Base-by-base conservation (phyloP, 1,284 basidiomycete genomes). In the Pseudozyma pruni region DNA sequence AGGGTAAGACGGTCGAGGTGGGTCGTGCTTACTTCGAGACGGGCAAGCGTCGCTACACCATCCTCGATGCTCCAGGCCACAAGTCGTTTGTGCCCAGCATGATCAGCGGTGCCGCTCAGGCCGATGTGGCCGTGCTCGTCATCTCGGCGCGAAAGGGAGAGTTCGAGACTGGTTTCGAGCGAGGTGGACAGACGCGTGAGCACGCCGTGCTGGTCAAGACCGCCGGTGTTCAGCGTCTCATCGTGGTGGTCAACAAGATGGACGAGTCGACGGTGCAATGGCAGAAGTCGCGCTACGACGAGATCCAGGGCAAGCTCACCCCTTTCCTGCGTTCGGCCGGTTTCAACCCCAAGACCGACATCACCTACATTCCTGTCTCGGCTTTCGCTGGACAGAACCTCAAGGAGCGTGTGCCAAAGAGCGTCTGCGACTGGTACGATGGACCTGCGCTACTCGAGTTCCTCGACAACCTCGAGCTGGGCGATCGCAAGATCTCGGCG, bases 221-320 rank as follows among this genome's bases (percentile, higher is more conserved):
- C 7, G 79, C 79, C 10, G 80, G 80, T 66, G 80, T 82, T 27
- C 80, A 81, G 71, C 76, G 74, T 17, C 58, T 82, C 29, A 72
- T 82, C 38, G 75, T 82, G 29, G 80, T 81, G 22, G 72, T 82
- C 45, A 82, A 82, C 72, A 82, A 82, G 75, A 82, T 82, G 80
- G 80, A 82, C 72, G 80, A 82, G 52, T 38, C 73, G 23, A 81
- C 79, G 3, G 79, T 81, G 38, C 56, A 79, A 43, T 82, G 79
- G 79, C 59, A 75, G 47, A 50, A 82, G 67, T 61, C 59, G 54
- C 72, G 80, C 20, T 82, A 67, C 73, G 77, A 81, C 43, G 80
- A 82, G 54, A 81, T 82, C 33, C 57, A 70, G 23, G 41, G 32
- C 54, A 81, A 82, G 71, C 67, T 81, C 25, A 74, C 78, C 23